These are phyloP conservation scores for Raffaelea albimanens DNA, from an alignment of 2,329 filamentous ascomycete genomes.

Conservation along the genomic window DNA sequence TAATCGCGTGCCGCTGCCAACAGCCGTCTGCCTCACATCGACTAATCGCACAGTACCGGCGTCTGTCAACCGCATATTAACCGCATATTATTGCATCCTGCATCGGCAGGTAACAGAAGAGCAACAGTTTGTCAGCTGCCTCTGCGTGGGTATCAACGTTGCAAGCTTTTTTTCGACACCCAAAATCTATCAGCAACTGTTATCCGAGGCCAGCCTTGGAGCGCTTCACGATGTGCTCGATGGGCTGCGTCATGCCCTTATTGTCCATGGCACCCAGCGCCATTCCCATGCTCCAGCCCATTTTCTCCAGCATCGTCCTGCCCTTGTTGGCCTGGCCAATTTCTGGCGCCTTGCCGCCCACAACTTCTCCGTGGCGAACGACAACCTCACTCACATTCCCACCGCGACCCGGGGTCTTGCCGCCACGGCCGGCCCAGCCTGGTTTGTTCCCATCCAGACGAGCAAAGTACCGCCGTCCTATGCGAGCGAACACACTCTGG, in stretches of 20 bases:
- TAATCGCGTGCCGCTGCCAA: too few species aligned
- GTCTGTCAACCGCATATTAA: too few species aligned
- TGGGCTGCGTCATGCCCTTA: conserved; percentile 79
- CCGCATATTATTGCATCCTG: too few species aligned
- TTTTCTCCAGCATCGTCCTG: conserved; percentile 83
- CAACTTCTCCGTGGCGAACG: conserved; percentile 78
- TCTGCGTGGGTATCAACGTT: too few species aligned
- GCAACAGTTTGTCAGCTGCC: too few species aligned
- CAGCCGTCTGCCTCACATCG: too few species aligned
- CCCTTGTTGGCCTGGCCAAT: conserved; percentile 76
- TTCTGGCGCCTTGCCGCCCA: conserved; percentile 77
- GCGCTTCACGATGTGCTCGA: conserved; percentile 79
- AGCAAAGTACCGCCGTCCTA: conserved; percentile 46
- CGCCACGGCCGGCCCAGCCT: conserved; percentile 12
- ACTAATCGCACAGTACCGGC: too few species aligned
- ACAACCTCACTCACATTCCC: conserved; percentile 33
- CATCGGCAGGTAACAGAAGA: too few species aligned
- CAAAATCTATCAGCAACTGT: conserved; percentile 5
- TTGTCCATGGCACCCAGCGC: conserved; percentile 74
- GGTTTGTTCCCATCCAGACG: conserved; percentile 30
- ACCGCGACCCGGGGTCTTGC: conserved; percentile 20
- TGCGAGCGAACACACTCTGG: conserved; percentile 33
- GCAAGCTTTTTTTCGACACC: too few species aligned
- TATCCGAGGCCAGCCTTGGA: conserved; percentile 74
- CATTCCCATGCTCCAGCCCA: conserved; percentile 89